phyloP scores from a whole-genome alignment of 306 rosid genomes.

The Vicia villosa region DNA sequence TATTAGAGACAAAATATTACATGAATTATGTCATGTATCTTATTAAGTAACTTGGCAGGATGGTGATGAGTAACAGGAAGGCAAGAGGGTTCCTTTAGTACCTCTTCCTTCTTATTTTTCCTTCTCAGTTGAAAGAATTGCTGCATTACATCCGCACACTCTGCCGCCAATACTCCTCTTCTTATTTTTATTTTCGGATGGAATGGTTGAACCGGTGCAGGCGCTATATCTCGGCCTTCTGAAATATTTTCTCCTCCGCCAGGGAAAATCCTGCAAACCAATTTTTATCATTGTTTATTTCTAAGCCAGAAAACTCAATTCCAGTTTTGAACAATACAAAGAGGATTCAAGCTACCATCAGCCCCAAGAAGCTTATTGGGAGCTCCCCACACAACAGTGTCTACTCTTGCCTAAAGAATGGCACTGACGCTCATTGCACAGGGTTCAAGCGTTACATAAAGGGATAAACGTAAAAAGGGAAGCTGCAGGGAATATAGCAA shows the following conservation, averaged over 20 bases:
- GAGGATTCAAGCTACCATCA: conserved; percentile 90
- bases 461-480: too few species aligned
- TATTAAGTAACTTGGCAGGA: conserved; percentile 65
- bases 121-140: conserved; percentile 93
- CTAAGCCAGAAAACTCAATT: too few species aligned
- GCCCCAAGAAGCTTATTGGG: conserved; percentile 99
- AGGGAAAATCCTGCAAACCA: conserved; percentile 68
- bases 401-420: conserved; percentile 83
- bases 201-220: conserved; percentile 90
- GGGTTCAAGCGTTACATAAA: conserved; percentile 94
- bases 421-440: conserved; percentile 99
- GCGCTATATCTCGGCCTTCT: conserved; percentile 54
- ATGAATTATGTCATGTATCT: conserved; percentile 78
- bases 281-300: conserved; percentile 15
- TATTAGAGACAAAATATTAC: conserved; percentile 67
- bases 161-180: conserved; percentile 70
- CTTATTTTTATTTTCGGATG: conserved; percentile 87
- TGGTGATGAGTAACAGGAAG: conserved; percentile 48
- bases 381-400: conserved; percentile 94
- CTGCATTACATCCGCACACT: conserved; percentile 86
- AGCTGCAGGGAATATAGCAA: too few species aligned
- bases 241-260: conserved; percentile 59
- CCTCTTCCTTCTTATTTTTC: conserved; percentile 53
- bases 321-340: conserved; percentile 7
- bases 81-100: conserved; percentile 40